Percentiles rank a stretch among this genome's conserved stretches.
These are phyloP conservation scores for Penicillium parvum DNA, from an alignment of 495 filamentous ascomycete species.

Conservation along the genomic window DNA sequence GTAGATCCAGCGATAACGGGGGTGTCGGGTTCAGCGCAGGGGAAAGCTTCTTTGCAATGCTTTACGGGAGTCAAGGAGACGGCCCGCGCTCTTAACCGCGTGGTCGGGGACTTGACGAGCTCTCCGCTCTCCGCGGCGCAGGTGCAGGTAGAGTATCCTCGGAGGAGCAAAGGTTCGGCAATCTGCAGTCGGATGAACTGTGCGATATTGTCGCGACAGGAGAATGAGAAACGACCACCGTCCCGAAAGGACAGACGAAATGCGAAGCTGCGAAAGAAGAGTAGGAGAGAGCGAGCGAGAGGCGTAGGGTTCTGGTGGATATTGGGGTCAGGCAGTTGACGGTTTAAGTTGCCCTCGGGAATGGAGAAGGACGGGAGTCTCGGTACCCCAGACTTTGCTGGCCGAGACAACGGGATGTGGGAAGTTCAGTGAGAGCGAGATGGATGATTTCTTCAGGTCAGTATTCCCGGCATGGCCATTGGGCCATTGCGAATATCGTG, in stretches of 20 bases:
- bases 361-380: constrained; percentile 15
- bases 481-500: too few species aligned
- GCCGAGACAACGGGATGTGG: not conserved
- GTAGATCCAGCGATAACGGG: constrained; percentile 15
- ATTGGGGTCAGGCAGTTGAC: constrained; percentile 5
- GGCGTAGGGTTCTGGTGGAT: constrained; percentile 22
- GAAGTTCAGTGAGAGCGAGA: constrained; percentile 15
- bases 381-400: constrained; percentile 18
- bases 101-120: not conserved
- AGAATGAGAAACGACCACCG: constrained; percentile 1
- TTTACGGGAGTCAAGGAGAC: constrained; percentile 8
- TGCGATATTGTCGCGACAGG: not conserved
- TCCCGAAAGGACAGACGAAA: constrained; percentile 1
- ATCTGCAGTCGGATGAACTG: constrained; percentile 2
- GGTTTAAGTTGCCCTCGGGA: constrained; percentile 28
- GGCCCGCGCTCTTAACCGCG: constrained; percentile 16
- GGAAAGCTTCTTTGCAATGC: constrained; percentile 10
- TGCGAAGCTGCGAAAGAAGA: constrained; percentile 9
- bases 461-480: not conserved
- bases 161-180: constrained; percentile 2
- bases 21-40: not conserved
- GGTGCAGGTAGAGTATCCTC: constrained; percentile 17
- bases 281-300: constrained; percentile 5
- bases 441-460: not conserved
- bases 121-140: constrained; percentile 22